phyloP scores from a whole-genome alignment of 1,284 basidiomycete genomes.

The Pyrrhoderma lamaoense region DNA sequence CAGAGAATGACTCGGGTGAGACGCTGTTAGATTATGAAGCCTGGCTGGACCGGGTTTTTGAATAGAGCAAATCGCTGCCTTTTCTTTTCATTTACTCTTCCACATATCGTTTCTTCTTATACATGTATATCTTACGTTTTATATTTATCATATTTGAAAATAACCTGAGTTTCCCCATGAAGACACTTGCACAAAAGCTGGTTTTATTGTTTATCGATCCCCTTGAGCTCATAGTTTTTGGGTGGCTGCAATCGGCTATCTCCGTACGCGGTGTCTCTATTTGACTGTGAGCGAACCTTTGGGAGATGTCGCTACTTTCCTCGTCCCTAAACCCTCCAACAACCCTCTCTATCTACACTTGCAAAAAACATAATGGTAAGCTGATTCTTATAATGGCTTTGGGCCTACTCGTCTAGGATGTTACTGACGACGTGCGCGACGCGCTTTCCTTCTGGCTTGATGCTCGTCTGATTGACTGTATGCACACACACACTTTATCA shows the following conservation, averaged over 20 bases:
- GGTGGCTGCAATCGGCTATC: too few species aligned
- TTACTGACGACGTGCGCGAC: background rate
- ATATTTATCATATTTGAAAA: too few species aligned
- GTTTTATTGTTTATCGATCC: background rate
- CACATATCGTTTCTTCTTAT: too few species aligned
- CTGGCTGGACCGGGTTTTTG: slow-evolving; percentile 74
- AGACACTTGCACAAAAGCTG: too few species aligned
- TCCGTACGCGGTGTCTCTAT: too few species aligned
- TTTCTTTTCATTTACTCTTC: background rate
- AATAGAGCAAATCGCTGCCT: slow-evolving; percentile 27
- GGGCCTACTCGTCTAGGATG: background rate
- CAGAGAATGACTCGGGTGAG: slow-evolving; percentile 47
- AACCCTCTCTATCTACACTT: too few species aligned
- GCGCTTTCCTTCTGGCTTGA: background rate
- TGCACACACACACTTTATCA: background rate
- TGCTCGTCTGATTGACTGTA: background rate
- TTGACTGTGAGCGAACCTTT: too few species aligned
- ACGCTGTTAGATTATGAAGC: slow-evolving; percentile 68
- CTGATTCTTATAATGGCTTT: background rate
- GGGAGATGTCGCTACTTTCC: too few species aligned
- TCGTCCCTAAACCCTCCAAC: too few species aligned
- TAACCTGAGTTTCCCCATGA: too few species aligned
- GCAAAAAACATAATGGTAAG: too few species aligned
- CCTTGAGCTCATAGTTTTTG: background rate
- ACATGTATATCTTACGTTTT: too few species aligned